Evolutionary conservation across 805 yeast species (phyloP), one percentile per base, ranked within the genome.

Genomic region (Huiozyma naganishii): DNA sequence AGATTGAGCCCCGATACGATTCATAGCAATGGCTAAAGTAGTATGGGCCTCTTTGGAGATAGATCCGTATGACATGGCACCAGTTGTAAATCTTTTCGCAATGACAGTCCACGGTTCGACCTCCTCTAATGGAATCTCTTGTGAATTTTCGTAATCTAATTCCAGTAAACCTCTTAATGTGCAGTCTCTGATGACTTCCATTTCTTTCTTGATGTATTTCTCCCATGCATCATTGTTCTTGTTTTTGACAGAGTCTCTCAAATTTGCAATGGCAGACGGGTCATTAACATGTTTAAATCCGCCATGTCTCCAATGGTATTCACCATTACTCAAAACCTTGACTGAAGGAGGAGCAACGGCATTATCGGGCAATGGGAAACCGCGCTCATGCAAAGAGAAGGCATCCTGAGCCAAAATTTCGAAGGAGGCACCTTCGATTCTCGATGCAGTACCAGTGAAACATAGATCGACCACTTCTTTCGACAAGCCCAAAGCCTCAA

Each of bases 91-190:
- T 57, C 98, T 77, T 57, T 96, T 80, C 32, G 89, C 98, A 64
- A 90, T 90, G 65, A 90, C 98, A 33, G 97, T 92, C 98, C 98
- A 90, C 38, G 98, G 98, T 71, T 90, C 98, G 53, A 90, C 98
- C 69, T 92, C 97, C 59, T 90, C 98, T 49, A 90, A 69, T 45
- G 98, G 97, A 43, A 90, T 92, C 5, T 89, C 75, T 4, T 71
- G 72, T 0, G 87, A 73, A 51, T 61, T 64, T 37, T 77, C 83
- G 59, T 68, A 87, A 66, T 92, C 97, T 60, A 90, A 82, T 66
- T 92, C 97, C 44, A 90, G 75, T 57, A 90, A 69, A 36, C 98
- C 98, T 66, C 98, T 79, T 53, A 90, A 71, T 11, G 98, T 90
- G 73, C 97, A 90, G 61, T 83, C 79, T 67, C 77, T 81, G 58